Evolutionary conservation across 345 rosid genomes (phyloP).

Genomic region (Salix udensis): DNA sequence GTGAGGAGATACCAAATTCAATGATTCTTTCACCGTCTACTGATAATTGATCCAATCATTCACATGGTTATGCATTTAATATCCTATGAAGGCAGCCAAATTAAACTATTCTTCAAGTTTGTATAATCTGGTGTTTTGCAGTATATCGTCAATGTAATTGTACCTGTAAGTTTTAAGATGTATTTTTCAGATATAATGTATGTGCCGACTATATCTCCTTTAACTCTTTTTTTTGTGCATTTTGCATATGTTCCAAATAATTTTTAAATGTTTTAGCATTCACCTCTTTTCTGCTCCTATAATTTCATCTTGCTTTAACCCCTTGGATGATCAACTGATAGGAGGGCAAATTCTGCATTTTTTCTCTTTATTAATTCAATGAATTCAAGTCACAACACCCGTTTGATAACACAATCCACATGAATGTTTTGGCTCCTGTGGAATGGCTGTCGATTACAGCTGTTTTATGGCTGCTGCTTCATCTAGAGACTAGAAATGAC

Average conservation of each 20-base stretch:
- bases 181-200: neutral
- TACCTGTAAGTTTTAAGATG: conserved; percentile 32
- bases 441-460: neutral
- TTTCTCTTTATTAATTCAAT: neutral
- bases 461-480: neutral
- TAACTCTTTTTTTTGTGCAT: neutral
- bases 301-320: neutral
- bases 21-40: neutral
- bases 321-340: neutral
- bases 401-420: neutral
- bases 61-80: conserved; percentile 8
- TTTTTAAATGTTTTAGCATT: neutral
- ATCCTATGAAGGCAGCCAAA: conserved; percentile 28
- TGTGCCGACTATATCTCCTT: neutral
- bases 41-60: conserved; percentile 1
- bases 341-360: neutral
- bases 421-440: neutral
- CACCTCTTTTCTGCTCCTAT: neutral
- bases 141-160: conserved; percentile 24
- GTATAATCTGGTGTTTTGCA: conserved; percentile 27
- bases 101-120: conserved; percentile 25
- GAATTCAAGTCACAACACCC: neutral
- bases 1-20: neutral
- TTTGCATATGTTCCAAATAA: neutral
- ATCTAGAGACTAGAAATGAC: neutral